Conservation (phyloP, 2,329 filamentous ascomycete genomes). For the Dactylellina leptospora region DNA sequence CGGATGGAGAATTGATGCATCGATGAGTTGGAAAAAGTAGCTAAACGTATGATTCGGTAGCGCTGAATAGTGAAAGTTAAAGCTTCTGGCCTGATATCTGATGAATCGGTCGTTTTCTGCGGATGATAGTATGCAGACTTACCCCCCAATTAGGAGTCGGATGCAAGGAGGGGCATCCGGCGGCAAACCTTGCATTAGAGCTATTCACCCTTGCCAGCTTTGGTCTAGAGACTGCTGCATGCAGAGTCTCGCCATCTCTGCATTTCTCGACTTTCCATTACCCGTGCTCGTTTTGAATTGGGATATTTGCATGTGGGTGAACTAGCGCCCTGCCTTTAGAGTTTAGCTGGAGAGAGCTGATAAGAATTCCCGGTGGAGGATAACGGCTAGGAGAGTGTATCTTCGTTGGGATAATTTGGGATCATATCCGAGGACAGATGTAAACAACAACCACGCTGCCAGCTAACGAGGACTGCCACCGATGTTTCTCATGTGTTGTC, state of each 20-base stretch:
- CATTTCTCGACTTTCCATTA: no score
- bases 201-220: constrained; percentile 6
- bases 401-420: no score
- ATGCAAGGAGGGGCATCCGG: constrained; percentile 37
- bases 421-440: no score
- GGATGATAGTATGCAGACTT: constrained; percentile 4
- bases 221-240: constrained; percentile 15
- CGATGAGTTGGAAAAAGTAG: constrained; percentile 26
- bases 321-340: no score
- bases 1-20: constrained; percentile 14
- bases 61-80: background rate
- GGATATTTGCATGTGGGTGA: no score
- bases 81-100: constrained; percentile 10
- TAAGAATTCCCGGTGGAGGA: no score
- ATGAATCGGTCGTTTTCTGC: background rate
- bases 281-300: no score
- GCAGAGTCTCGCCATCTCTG: constrained; percentile 40
- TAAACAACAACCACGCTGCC: no score
- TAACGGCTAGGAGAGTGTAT: no score
- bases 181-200: constrained; percentile 40
- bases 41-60: background rate
- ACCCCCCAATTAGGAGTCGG: constrained; percentile 23
- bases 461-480: no score
- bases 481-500: no score
- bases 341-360: no score